phyloP scores from a whole-genome alignment of 1,139 yeast genomes.

The Magnusiomyces clavatus region DNA sequence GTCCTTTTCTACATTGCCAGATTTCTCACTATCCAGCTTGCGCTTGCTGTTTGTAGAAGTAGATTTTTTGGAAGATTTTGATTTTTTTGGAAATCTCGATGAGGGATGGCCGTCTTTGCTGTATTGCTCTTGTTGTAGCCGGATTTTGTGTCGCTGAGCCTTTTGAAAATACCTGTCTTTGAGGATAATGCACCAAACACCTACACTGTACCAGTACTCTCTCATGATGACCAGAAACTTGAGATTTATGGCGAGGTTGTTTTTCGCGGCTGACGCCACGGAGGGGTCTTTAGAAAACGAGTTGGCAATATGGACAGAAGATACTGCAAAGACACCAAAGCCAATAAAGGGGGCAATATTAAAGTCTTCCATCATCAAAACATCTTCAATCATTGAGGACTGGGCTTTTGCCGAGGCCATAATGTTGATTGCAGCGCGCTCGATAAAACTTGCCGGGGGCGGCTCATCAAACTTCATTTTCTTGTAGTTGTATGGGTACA shows the following conservation, averaged over 20 bases:
- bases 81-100: no score
- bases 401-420: constrained; percentile 30
- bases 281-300: constrained; percentile 29
- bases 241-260: constrained; percentile 29
- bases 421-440: constrained; percentile 25
- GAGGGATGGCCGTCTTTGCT: no score
- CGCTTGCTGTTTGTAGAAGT: background rate
- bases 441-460: constrained; percentile 26
- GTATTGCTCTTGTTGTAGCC: constrained; percentile 6
- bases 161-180: constrained; percentile 28
- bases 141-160: constrained; percentile 13
- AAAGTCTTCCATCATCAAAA: constrained; percentile 28
- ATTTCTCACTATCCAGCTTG: background rate
- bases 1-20: background rate
- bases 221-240: constrained; percentile 29
- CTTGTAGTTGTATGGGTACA: constrained; percentile 19
- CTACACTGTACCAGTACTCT: constrained; percentile 32
- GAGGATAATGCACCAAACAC: constrained; percentile 32
- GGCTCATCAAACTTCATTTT: constrained; percentile 15
- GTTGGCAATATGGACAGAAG: constrained; percentile 32
- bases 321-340: constrained; percentile 31
- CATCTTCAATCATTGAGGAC: constrained; percentile 28
- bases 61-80: no score
- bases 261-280: constrained; percentile 28
- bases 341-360: constrained; percentile 34